phyloP scores from a whole-genome alignment of 2,329 filamentous ascomycete species.

The Dactylellina sp. region DNA sequence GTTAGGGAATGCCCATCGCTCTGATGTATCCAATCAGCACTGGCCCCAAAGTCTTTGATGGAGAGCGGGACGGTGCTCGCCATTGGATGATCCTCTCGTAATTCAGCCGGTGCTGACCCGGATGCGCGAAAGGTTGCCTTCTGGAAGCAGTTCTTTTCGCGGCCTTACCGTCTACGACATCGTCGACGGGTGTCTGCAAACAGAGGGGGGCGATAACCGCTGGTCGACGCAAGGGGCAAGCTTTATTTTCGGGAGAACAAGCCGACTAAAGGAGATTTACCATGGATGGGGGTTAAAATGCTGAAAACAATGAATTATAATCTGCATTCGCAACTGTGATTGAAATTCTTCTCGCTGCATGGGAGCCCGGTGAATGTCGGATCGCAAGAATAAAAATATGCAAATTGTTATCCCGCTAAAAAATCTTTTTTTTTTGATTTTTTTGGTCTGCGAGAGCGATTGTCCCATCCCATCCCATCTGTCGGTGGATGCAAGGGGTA shows the following conservation, averaged over 20 bases:
- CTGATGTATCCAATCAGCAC: constrained; percentile 28
- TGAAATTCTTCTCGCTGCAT: constrained; percentile 19
- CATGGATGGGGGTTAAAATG: constrained; percentile 26
- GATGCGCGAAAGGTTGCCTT: constrained; percentile 8
- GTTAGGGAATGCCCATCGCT: constrained; percentile 34
- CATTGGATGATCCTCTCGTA: constrained; percentile 39
- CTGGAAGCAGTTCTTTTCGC: constrained; percentile 16
- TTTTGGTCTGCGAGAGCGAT: too few species aligned
- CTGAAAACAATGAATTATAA: constrained; percentile 18
- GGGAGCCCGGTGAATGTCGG: constrained; percentile 21
- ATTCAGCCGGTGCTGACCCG: constrained; percentile 49
- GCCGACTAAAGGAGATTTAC: constrained; percentile 28
- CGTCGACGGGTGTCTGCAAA: constrained; percentile 17
- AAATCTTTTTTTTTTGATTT: background rate
- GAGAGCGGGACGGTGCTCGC: constrained; percentile 29
- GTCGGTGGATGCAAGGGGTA: constrained; percentile 45
- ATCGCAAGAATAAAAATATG: constrained; percentile 19
- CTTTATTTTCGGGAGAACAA: constrained; percentile 29
- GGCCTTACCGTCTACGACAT: background rate
- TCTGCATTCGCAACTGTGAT: constrained; percentile 54
- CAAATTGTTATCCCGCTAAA: background rate
- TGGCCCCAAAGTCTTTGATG: constrained; percentile 7
- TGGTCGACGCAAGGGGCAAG: constrained; percentile 36
- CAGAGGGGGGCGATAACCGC: constrained; percentile 19
- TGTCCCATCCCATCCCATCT: constrained; percentile 25